A percentile compares a stretch with the other conserved stretches of the same genome.
Evolutionary conservation across 768 basidiomycete genomes (phyloP).

Genomic region (Auriculariales sp.): DNA sequence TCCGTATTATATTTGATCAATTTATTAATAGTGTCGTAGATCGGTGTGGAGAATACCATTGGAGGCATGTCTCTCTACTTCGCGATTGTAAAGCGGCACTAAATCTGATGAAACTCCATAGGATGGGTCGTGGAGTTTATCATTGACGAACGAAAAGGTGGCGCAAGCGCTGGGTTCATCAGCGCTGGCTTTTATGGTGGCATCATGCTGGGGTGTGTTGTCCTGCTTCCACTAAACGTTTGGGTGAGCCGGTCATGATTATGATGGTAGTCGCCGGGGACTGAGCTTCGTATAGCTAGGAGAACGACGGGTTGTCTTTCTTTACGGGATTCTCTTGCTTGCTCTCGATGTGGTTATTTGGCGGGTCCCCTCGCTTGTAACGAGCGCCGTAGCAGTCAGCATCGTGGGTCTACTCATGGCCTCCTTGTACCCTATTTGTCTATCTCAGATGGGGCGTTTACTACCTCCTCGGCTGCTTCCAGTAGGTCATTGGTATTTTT

Average conservation of each 20-base stretch:
- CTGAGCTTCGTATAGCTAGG: no score
- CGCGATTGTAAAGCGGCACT: not conserved
- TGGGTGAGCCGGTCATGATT: constrained; percentile 15
- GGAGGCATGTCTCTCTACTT: constrained; percentile 11
- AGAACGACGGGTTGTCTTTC: no score
- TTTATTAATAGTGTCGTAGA: no score
- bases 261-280: no score
- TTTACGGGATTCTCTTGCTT: no score
- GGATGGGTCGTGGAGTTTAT: constrained; percentile 16
- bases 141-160: constrained; percentile 8
- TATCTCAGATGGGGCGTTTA: constrained; percentile 9
- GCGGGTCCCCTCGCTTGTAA: constrained; percentile 52
- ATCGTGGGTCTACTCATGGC: constrained; percentile 57
- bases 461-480: not conserved
- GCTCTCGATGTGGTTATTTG: constrained; percentile 56
- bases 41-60: constrained; percentile 21
- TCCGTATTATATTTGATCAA: no score
- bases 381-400: constrained; percentile 47
- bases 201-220: constrained; percentile 36
- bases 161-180: constrained; percentile 15
- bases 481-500: not conserved
- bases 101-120: not conserved
- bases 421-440: constrained; percentile 52
- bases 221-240: constrained; percentile 35
- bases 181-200: constrained; percentile 25